phyloP scores from a whole-genome alignment of 768 basidiomycete genomes.

The Termitomyces heimii region DNA sequence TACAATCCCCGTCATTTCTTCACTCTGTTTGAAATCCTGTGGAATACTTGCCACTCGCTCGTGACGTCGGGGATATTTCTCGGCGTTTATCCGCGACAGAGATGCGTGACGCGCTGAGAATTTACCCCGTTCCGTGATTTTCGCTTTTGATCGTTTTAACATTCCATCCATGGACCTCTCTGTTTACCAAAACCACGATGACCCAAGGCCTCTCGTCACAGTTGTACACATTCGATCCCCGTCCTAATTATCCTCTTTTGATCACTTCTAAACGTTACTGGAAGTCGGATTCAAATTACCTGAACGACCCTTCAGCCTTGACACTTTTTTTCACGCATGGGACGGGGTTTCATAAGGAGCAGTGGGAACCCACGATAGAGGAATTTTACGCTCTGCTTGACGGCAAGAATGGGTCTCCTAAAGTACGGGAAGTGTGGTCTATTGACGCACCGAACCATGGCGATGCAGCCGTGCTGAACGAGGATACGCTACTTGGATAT shows the following conservation, averaged over 20 bases:
- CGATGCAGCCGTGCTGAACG: constrained; percentile 44
- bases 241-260: constrained; percentile 43
- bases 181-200: neutral
- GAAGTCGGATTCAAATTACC: constrained; percentile 25
- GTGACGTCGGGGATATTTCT: neutral
- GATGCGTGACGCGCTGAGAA: neutral
- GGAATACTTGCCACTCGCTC: too few relatives aligned
- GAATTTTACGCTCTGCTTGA: constrained; percentile 30
- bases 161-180: neutral
- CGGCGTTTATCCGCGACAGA: neutral
- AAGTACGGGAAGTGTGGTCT: constrained; percentile 43
- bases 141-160: neutral
- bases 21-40: too few relatives aligned
- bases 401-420: constrained; percentile 13
- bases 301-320: constrained; percentile 30
- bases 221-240: constrained; percentile 45
- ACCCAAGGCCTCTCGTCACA: constrained; percentile 8
- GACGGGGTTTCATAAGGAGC: constrained; percentile 52
- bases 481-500: constrained; percentile 34
- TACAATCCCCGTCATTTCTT: neutral
- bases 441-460: constrained; percentile 54
- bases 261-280: constrained; percentile 46
- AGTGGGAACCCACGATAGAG: constrained; percentile 52
- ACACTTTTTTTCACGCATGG: constrained; percentile 50
- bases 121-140: neutral